These are phyloP conservation scores for Lenzites betulinus DNA, from an alignment of 768 basidiomycete species.

Conservation along the genomic window DNA sequence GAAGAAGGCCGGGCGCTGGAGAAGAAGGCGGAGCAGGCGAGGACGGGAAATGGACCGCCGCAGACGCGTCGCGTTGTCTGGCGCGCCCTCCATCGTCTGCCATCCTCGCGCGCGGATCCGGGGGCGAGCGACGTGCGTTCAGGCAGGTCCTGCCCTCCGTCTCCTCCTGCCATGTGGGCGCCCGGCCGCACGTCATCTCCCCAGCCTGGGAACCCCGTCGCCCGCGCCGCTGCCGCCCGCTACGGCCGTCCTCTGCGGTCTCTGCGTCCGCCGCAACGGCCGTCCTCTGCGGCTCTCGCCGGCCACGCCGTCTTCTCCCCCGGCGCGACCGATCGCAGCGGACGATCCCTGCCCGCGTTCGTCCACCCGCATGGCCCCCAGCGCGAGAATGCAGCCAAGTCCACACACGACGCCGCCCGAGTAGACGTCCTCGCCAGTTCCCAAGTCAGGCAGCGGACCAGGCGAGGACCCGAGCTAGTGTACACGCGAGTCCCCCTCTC, in stretches of 20 bases:
- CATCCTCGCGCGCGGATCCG: conserved; percentile 9
- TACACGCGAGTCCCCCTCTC: background rate
- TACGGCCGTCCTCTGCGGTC: background rate
- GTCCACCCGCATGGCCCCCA: background rate
- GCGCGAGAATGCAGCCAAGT: background rate
- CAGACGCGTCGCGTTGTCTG: background rate
- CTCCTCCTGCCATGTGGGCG: background rate
- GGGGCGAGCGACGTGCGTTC: conserved; percentile 4
- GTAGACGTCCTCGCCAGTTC: background rate
- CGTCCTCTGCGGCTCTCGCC: background rate
- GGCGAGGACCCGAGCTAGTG: conserved; percentile 1
- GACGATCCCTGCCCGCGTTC: conserved; percentile 9
- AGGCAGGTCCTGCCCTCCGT: background rate
- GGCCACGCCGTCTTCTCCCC: conserved; percentile 1
- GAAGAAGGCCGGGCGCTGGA: conserved; percentile 5
- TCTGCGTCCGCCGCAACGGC: background rate
- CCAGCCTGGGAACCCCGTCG: conserved; percentile 6
- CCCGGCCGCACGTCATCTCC: background rate
- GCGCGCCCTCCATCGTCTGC: background rate
- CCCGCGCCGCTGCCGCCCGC: conserved; percentile 1
- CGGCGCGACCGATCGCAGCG: conserved; percentile 15
- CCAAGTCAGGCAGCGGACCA: background rate
- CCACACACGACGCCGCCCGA: background rate
- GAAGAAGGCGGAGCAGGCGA: background rate
- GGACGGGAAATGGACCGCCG: background rate